Evolutionary conservation across 108 stramenopile species (phyloP), one percentile per base, ranked within the genome.

Genomic region (Craspedostauros australis): DNA sequence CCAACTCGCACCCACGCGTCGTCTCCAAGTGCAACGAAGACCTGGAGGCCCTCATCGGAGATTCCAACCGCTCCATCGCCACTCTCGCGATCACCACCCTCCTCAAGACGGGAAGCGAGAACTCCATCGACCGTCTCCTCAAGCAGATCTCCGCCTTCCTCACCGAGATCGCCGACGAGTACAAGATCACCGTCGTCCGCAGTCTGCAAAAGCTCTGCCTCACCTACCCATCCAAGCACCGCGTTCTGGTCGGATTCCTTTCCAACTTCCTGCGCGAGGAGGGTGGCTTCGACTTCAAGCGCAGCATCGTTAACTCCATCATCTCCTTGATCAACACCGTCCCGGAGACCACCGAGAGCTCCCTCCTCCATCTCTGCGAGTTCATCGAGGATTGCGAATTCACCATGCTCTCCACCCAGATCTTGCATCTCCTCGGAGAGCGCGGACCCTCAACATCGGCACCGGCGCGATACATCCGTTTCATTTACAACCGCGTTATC

Each of bases 301-400:
- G 77, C 47, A 73, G 81, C 37, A 95, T 98, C 51, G 93, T 95
- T 14, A 67, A 82, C 58, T 54, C 64, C 44, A 93, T 96, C 54
- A 75, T 95, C 33, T 78, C 80, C 38, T 66, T 98, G 45, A 95
- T 95, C 54, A 60, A 75, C 30, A 34, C 72, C 30, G 83, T 96
- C 8, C 93, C 95, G 0, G 91, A 95, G 62, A 79, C 89, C 2
- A 91, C 87, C 49, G 94, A 94, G 54, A 58, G 59, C 22, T 80
- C 72, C 3, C 82, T 98, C 19, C 63, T 95, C 28, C 93, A 98
- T 69, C 73, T 98, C 42, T 96, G 94, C 66, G 97, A 98, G 68
- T 98, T 95, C 74, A 95, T 96, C 62, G 97, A 98, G 60, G 97
- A 98, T 75, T 95, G 94, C 53, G 96, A 97, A 75, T 94, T 92